Percentiles rank a stretch among this genome's conserved stretches.
Evolutionary conservation across 2,329 filamentous ascomycete species (phyloP).

Genomic region (Hymenoscyphus linearis): DNA sequence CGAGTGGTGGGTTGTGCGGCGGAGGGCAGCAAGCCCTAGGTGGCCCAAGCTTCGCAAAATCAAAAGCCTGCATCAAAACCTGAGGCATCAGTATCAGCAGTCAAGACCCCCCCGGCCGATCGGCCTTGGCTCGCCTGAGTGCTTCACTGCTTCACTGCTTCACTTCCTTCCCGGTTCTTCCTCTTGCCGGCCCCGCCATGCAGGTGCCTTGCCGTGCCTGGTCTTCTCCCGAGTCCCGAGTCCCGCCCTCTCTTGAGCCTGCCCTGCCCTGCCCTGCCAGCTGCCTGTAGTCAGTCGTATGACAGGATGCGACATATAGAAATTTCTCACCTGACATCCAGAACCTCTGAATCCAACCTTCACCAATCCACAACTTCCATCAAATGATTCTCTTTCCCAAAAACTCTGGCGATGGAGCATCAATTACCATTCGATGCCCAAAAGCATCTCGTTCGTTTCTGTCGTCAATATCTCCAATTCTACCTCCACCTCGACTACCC

Average conservation of each 20-base stretch:
- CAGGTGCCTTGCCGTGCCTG: background rate
- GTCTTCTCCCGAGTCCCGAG: background rate
- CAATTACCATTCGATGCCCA: constrained; percentile 23
- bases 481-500: constrained; percentile 63
- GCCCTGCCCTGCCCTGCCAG: background rate
- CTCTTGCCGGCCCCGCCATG: background rate
- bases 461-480: constrained; percentile 74
- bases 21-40: constrained; percentile 18
- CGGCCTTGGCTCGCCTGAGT: background rate
- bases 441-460: constrained; percentile 48
- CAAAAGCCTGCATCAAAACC: background rate
- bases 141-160: background rate
- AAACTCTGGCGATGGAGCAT: constrained; percentile 24
- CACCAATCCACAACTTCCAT: background rate
- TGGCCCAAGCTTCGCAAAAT: background rate
- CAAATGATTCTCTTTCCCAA: constrained; percentile 7
- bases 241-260: too few species aligned
- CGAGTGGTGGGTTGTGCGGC: constrained; percentile 7
- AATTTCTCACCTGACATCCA: too few species aligned
- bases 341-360: constrained; percentile 4
- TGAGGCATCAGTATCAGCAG: too few species aligned
- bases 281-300: too few species aligned
- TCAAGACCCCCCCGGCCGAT: too few species aligned
- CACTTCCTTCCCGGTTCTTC: background rate
- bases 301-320: too few species aligned